Evolutionary conservation across 2,329 filamentous ascomycete genomes (phyloP).

Genomic region (Phaeosphaeriaceae sp.): DNA sequence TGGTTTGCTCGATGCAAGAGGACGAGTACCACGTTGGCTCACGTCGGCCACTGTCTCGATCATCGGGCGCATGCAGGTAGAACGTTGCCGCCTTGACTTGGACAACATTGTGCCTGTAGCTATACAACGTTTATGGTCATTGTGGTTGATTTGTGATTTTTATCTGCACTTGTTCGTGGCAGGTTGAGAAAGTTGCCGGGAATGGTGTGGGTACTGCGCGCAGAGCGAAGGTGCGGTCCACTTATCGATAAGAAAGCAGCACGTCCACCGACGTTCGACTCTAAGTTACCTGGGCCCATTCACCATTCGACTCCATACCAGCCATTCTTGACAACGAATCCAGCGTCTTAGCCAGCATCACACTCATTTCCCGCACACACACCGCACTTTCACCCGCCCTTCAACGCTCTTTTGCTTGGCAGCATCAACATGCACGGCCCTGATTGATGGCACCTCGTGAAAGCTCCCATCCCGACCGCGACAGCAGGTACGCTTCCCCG

Average conservation of each 20-base stretch:
- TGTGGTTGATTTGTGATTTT: no score
- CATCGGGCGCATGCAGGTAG: no score
- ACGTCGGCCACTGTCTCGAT: neutral
- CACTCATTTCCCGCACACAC: slow-evolving; percentile 13
- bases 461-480: slow-evolving; percentile 30
- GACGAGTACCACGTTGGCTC: neutral
- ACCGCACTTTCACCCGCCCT: slow-evolving; percentile 5
- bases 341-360: slow-evolving; percentile 11
- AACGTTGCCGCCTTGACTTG: no score
- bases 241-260: neutral
- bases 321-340: slow-evolving; percentile 13
- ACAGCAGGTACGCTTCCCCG: slow-evolving; percentile 30
- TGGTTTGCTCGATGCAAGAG: neutral
- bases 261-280: neutral
- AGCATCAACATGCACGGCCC: slow-evolving; percentile 46
- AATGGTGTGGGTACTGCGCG: no score
- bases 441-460: slow-evolving; percentile 42
- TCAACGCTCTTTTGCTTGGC: slow-evolving; percentile 26
- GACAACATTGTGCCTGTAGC: no score
- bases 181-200: no score
- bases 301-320: slow-evolving; percentile 16
- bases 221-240: neutral
- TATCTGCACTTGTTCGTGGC: no score
- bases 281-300: neutral
- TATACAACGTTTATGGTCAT: no score